Conservation (phyloP, 371 early-diverging fungal species). For the Mucor lusitanicus region DNA sequence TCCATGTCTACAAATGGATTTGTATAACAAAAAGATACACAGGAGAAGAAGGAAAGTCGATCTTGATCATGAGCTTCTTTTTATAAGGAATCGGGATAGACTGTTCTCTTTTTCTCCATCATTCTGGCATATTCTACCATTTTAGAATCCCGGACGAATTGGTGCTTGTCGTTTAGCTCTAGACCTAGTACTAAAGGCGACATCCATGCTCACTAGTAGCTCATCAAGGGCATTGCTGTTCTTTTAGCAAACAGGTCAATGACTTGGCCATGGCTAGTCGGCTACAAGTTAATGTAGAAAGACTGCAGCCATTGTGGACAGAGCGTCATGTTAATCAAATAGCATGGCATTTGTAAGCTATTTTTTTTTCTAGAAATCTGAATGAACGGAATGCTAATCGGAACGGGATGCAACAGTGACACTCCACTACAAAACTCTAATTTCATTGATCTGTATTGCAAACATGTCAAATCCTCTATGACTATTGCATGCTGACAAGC, state of each 20-base stretch:
- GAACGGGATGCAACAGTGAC: neutral
- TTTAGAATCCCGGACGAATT: neutral
- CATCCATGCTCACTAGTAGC: neutral
- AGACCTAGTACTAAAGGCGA: neutral
- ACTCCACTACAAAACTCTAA: neutral
- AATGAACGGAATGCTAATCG: no score
- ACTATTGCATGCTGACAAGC: no score
- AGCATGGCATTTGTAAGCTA: no score
- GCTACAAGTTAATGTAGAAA: no score
- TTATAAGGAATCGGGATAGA: neutral
- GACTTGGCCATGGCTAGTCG: neutral
- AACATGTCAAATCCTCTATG: no score
- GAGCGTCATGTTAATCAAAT: no score
- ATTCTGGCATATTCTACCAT: conserved; percentile 1
- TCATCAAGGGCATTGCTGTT: neutral
- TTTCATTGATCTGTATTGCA: neutral
- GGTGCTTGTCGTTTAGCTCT: neutral
- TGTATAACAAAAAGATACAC: neutral
- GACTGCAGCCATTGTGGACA: no score
- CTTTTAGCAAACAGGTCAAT: neutral
- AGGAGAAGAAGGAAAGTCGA: neutral
- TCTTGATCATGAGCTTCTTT: neutral
- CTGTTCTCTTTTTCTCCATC: neutral
- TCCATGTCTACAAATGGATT: neutral
- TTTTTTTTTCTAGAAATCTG: no score